Evolutionary conservation across 306 rosid species (phyloP).

Genomic region (Rosa chinensis): DNA sequence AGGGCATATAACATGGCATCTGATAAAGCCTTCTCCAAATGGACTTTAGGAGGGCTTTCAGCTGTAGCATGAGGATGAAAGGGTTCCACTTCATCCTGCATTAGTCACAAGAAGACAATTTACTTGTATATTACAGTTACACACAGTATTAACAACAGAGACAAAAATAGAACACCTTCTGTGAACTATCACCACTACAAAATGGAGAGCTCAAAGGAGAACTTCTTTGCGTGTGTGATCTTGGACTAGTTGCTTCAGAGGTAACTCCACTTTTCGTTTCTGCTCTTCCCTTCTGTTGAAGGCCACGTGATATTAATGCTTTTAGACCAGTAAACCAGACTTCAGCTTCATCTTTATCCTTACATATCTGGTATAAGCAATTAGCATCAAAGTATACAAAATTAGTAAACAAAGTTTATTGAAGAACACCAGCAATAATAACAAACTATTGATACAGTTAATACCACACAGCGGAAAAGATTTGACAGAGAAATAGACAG

Average conservation of each 20-base stretch:
- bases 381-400: conserved; percentile 9
- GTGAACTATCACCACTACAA: conserved; percentile 70
- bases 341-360: conserved; percentile 97
- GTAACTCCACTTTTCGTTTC: conserved; percentile 77
- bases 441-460: background rate
- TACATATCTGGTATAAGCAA: conserved; percentile 72
- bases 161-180: conserved; percentile 54
- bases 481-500: background rate
- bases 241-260: conserved; percentile 82
- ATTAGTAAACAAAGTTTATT: background rate
- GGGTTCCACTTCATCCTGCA: conserved; percentile 72
- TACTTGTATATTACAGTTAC: background rate
- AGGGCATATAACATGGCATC: conserved; percentile 61
- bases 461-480: background rate
- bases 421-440: background rate
- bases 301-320: conserved; percentile 73
- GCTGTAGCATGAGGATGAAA: conserved; percentile 62
- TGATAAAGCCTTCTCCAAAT: conserved; percentile 72
- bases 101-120: conserved; percentile 6
- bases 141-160: conserved; percentile 13
- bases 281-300: conserved; percentile 64
- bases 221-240: conserved; percentile 72
- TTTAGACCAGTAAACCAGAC: conserved; percentile 91
- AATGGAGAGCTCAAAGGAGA: conserved; percentile 77
- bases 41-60: conserved; percentile 69